Conservation (phyloP, 228 moss, liverwort and hornwort species). For the Sphagnum fallax region DNA sequence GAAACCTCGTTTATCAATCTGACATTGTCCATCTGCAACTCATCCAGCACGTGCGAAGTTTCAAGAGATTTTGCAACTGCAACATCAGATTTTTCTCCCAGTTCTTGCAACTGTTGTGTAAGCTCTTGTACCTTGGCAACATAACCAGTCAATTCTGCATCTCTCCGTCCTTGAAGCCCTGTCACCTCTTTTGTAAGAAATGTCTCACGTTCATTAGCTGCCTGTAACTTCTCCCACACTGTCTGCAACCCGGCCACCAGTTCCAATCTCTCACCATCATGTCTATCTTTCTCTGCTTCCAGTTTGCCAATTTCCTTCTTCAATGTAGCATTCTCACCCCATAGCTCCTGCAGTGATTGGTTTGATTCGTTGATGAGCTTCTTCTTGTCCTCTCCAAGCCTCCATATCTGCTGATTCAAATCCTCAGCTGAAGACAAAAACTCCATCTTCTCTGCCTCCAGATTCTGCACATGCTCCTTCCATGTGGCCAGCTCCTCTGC, state of each 20-base stretch:
- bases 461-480: conserved; percentile 24
- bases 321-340: conserved; percentile 27
- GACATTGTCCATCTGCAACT: conserved; percentile 15
- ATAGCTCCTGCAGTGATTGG: conserved; percentile 24
- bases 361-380: conserved; percentile 23
- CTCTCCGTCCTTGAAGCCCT: conserved; percentile 30
- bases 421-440: conserved; percentile 11
- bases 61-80: conserved; percentile 14
- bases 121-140: conserved; percentile 16
- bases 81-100: conserved; percentile 19
- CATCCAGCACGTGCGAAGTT: conserved; percentile 7
- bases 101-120: conserved; percentile 15
- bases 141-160: conserved; percentile 16
- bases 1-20: conserved; percentile 13
- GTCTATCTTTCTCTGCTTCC: conserved; percentile 28
- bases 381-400: conserved; percentile 41
- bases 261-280: conserved; percentile 34
- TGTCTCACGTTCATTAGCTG: conserved; percentile 29
- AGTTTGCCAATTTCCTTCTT: conserved; percentile 25
- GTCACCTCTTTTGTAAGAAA: conserved; percentile 18
- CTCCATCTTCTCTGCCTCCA: conserved; percentile 28
- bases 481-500: conserved; percentile 26
- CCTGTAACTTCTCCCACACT: conserved; percentile 39
- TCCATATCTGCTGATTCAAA: conserved; percentile 17
- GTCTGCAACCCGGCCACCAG: conserved; percentile 32